phyloP scores from a whole-genome alignment of 108 stramenopile genomes.

The Skeletonema costatum region DNA sequence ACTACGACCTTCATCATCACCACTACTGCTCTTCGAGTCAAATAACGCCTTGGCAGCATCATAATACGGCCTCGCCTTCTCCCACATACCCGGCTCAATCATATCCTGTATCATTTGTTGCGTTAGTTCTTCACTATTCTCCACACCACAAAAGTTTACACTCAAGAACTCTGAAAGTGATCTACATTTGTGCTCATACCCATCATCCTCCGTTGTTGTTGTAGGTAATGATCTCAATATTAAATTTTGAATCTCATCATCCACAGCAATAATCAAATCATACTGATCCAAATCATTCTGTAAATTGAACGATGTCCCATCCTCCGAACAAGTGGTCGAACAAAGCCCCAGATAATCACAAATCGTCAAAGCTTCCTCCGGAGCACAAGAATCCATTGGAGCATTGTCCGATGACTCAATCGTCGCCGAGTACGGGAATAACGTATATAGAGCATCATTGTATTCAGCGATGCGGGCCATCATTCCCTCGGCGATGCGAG shows the following conservation, averaged over 20 bases:
- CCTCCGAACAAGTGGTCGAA: background rate
- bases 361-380: conserved; percentile 1
- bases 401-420: background rate
- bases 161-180: conserved; percentile 8
- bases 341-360: background rate
- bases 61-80: conserved; percentile 8
- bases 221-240: conserved; percentile 11
- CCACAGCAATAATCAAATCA: conserved; percentile 14
- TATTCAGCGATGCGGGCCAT: conserved; percentile 4
- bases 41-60: background rate
- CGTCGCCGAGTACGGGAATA: conserved; percentile 8
- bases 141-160: conserved; percentile 9
- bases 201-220: background rate
- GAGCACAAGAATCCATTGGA: conserved; percentile 2
- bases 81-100: conserved; percentile 14
- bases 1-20: background rate
- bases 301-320: conserved; percentile 8
- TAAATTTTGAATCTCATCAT: conserved; percentile 10
- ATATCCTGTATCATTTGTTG: background rate
- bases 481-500: conserved; percentile 11
- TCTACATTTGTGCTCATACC: conserved; percentile 2
- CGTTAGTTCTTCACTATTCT: background rate
- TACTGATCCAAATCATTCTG: conserved; percentile 7
- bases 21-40: background rate
- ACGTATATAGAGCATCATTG: conserved; percentile 4